Base-by-base conservation (phyloP, 1,139 yeast species). In the Yamadazyma blattariae region DNA sequence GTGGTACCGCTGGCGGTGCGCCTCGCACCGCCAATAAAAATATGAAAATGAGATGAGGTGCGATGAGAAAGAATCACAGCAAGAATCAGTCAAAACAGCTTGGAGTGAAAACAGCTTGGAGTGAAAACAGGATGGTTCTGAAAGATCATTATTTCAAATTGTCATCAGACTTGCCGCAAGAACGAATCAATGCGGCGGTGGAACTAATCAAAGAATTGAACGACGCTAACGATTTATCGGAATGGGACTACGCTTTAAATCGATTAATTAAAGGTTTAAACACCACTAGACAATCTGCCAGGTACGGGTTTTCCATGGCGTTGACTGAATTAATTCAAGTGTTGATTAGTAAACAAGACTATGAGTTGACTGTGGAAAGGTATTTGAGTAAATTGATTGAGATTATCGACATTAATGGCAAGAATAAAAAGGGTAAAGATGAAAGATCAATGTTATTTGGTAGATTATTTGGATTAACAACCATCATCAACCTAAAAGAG, bases 291-390 rank as follows among this genome's bases (percentile, higher is more conserved):
- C 95, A 86, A 29, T 73, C 89, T 32, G 95, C 96, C 1, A 67
- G 97, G 38, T 63, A 86, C 28, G 98, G 98, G 2, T 90, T 84
- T 50, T 86, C 96, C 3, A 77, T 88, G 74, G 94, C 96, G 27
- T 64, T 92, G 30, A 79, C 92, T 1, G 97, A 92, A 56, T 67
- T 88, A 2, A 63, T 80, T 16, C 69, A 82, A 16, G 64, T 76
- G 34, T 57, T 74, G n/a, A 52, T 67, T 6, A 48, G 56, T 6
- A 53, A 54, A 11, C 30, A 47, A 1, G 48, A 46, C 11, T 56
- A 61, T 40, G 63, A 65, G 4, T 47, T 66, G 34, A 48, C 66
- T 1, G 48, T 64, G 7, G 40, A 45, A 1, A 49, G 66, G 16
- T 77, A 69, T 43, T 60, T 82, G 38, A 61, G 62, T 4, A 65